These are phyloP conservation scores for Pharnaceum exiguum DNA, from an alignment of 148 eudicot genomes.

Conservation along the genomic window DNA sequence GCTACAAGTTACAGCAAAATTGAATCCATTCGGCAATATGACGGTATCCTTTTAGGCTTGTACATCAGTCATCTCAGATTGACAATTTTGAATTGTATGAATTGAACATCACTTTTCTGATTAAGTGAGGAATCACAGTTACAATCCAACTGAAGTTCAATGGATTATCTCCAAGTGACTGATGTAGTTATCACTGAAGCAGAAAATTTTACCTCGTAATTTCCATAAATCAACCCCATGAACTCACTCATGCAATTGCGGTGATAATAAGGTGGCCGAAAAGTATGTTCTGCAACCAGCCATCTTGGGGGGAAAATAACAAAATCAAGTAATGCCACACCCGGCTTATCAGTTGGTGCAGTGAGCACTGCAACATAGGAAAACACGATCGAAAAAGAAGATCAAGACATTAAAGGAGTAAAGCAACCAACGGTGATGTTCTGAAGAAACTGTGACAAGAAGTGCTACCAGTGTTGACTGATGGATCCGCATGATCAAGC, in stretches of 20 bases:
- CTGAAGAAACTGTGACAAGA: neutral
- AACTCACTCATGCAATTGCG: conserved; percentile 99
- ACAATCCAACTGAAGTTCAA: too few species aligned
- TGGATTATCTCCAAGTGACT: neutral
- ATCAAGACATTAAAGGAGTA: neutral
- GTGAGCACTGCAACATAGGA: conserved; percentile 61
- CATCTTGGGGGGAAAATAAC: conserved; percentile 97
- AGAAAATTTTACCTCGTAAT: conserved; percentile 66
- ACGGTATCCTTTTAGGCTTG: too few species aligned
- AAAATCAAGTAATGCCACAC: conserved; percentile 96
- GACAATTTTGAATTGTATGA: too few species aligned
- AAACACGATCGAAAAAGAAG: neutral
- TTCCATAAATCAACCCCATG: conserved; percentile 92
- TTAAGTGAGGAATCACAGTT: too few species aligned
- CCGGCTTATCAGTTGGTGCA: conserved; percentile 94
- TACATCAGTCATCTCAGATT: too few species aligned
- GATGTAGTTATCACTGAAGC: neutral
- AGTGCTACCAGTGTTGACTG: conserved; percentile 81
- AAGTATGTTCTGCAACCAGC: conserved; percentile 98
- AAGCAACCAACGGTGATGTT: too few species aligned
- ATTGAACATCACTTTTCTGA: too few species aligned
- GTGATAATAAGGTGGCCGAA: conserved; percentile 95
- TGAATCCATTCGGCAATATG: too few species aligned
- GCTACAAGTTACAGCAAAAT: neutral
- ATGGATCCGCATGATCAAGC: conserved; percentile 93